A percentile compares a stretch with the other conserved stretches of the same genome.
phyloP scores from a whole-genome alignment of 202 grass and related monocot genomes.

The Elaeis oleifera region DNA sequence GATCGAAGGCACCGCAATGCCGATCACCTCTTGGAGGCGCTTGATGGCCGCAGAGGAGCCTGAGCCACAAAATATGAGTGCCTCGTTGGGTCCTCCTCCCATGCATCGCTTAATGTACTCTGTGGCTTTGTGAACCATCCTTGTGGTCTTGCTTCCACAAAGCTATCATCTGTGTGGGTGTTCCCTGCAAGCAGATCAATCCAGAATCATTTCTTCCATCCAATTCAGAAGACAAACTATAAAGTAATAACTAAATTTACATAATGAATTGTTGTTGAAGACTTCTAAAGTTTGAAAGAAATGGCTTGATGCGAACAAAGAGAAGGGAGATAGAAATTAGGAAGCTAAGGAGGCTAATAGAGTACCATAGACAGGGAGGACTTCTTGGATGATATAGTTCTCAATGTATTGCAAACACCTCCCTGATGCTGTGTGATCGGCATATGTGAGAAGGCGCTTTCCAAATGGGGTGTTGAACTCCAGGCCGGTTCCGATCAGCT shows the following conservation, averaged over 20 bases:
- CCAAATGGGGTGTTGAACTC: slow-evolving; percentile 69
- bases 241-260: background rate
- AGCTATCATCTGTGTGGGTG: slow-evolving; percentile 77
- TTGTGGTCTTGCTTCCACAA: slow-evolving; percentile 52
- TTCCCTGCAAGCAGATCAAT: slow-evolving; percentile 32
- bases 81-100: slow-evolving; percentile 42
- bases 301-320: background rate
- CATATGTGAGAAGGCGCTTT: slow-evolving; percentile 41
- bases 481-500: slow-evolving; percentile 38
- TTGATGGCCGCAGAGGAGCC: slow-evolving; percentile 67
- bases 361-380: slow-evolving; percentile 69
- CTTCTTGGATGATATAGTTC: slow-evolving; percentile 54
- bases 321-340: too few relatives aligned
- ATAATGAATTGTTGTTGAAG: too few relatives aligned
- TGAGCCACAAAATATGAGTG: slow-evolving; percentile 54
- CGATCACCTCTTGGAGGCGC: slow-evolving; percentile 68
- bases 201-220: background rate
- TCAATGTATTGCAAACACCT: slow-evolving; percentile 54
- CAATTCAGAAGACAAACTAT: background rate
- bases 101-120: slow-evolving; percentile 63
- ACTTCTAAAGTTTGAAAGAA: background rate
- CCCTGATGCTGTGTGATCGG: slow-evolving; percentile 76
- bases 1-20: slow-evolving; percentile 25
- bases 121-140: slow-evolving; percentile 36
- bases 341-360: background rate